Base-by-base conservation (phyloP, 2,329 filamentous ascomycete genomes). In the Nectriaceae sp. region DNA sequence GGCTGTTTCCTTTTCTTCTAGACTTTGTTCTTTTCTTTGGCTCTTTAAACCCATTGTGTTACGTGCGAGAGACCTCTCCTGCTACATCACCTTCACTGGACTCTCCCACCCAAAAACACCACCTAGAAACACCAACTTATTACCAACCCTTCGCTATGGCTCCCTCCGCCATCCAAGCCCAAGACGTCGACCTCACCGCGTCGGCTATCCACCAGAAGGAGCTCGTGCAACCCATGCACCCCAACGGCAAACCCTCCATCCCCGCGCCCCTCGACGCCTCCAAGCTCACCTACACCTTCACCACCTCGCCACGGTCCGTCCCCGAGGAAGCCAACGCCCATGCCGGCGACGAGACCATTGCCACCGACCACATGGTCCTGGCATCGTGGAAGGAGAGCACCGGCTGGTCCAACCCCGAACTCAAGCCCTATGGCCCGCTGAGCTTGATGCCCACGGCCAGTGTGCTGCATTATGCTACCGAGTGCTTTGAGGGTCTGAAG, bases 341-440 rank as follows among this genome's bases (percentile, higher is more conserved):
- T 56, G 47, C 75, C 42, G 77, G 75, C 56, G 56, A 63, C 52
- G 76, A 79, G 65, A 82, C 78, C 54, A 72, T 83, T 65, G 82
- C 79, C 76, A 91, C 89, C 54, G 91, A 97, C 76, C 92, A 97
- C 77, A 96, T 96, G 90, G 77, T 94, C 61, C 86, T 84, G 43
- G 86, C 77, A 18, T 72, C 75, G 45, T 95, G 90, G 90, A 83
- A 77, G 26, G 71, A 69, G 19, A 66, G 73, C 37, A 65, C 71
- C 18, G 90, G 90, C 60, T 96, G 90, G 90, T 77, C 79, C 31
- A 76, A 80, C 2, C 90, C 90, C 2, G 79, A 87, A 60, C 79
- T 95, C 49, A 82, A 83, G 66, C 88, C 90, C 21, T 94, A 90
- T 69, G 88, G 88, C 0, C 87, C 89, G 11, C 74, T 96, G 44